phyloP scores from a whole-genome alignment of 23 red algal genomes.

The Gracilaria domingensis region DNA sequence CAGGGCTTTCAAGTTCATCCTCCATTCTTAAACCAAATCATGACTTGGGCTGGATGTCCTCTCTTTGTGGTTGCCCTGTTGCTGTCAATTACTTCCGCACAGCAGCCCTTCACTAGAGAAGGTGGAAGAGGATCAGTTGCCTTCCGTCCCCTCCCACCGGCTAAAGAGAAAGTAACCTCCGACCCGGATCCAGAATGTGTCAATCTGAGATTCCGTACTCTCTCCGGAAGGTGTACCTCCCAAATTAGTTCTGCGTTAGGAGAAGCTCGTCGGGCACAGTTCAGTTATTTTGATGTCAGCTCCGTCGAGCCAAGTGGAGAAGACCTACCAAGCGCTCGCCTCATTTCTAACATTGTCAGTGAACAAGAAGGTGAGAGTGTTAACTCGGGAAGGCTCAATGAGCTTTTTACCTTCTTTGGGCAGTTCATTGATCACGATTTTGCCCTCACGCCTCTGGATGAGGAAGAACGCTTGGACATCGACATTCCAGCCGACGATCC shows the following conservation, averaged over 20 bases:
- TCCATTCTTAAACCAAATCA: too few relatives aligned
- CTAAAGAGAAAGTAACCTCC: not conserved
- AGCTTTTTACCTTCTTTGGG: conserved; percentile 52
- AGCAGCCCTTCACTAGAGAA: not conserved
- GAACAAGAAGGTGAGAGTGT: conserved; percentile 20
- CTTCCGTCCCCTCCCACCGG: not conserved
- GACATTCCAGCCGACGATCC: conserved; percentile 11
- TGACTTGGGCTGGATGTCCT: too few relatives aligned
- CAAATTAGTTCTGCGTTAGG: not conserved
- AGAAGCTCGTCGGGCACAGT: not conserved
- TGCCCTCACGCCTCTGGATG: conserved; percentile 24
- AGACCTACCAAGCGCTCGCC: conserved; percentile 20
- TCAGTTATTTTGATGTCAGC: not conserved
- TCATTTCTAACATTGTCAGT: conserved; percentile 53
- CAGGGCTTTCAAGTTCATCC: too few relatives aligned
- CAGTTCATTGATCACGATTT: conserved; percentile 77
- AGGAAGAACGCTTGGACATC: not conserved
- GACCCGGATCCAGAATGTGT: not conserved
- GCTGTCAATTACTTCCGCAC: not conserved
- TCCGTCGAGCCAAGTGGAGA: not conserved
- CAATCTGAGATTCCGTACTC: not conserved
- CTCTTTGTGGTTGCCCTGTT: too few relatives aligned
- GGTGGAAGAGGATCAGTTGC: not conserved
- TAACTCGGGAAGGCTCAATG: conserved; percentile 24
- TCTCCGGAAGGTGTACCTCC: conserved; percentile 15